phyloP scores from a whole-genome alignment of 2,329 filamentous ascomycete species.

The Penicillium sp. region DNA sequence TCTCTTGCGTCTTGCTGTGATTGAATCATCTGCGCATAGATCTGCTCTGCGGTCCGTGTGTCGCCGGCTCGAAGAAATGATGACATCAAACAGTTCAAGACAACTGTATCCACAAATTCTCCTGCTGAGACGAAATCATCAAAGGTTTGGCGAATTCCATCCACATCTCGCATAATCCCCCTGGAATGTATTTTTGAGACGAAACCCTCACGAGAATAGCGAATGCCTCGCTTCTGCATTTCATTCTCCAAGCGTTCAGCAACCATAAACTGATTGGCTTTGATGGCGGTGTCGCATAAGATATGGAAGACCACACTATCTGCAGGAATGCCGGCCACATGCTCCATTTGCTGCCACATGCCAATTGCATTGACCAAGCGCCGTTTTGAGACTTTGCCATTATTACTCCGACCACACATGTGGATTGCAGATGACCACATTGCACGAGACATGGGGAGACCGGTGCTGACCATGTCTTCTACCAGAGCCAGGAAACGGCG shows the following conservation, averaged over 20 bases:
- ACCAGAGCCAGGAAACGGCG: conserved; percentile 75
- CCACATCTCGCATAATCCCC: conserved; percentile 69
- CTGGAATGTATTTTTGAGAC: conserved; percentile 80
- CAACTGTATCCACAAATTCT: conserved; percentile 82
- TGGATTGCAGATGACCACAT: conserved; percentile 86
- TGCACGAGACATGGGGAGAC: conserved; percentile 61
- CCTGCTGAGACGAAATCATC: conserved; percentile 76
- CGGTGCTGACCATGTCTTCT: conserved; percentile 74
- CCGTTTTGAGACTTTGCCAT: conserved; percentile 52
- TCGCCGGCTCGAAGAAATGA: conserved; percentile 76
- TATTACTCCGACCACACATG: conserved; percentile 70
- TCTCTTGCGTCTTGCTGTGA: conserved; percentile 48
- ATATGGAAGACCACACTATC: conserved; percentile 89
- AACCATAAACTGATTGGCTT: conserved; percentile 76
- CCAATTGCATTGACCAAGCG: conserved; percentile 68
- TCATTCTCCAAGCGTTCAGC: conserved; percentile 83
- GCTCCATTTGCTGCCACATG: conserved; percentile 89
- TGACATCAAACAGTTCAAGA: conserved; percentile 81
- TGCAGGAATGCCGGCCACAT: conserved; percentile 60
- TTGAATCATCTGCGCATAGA: conserved; percentile 81
- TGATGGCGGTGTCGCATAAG: conserved; percentile 82
- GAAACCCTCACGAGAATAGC: conserved; percentile 74
- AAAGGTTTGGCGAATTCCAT: conserved; percentile 73
- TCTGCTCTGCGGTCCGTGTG: conserved; percentile 68
- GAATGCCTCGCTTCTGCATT: conserved; percentile 67